Base-by-base conservation (phyloP, 257 asterid genomes). In the Solanum corneliomulleri region DNA sequence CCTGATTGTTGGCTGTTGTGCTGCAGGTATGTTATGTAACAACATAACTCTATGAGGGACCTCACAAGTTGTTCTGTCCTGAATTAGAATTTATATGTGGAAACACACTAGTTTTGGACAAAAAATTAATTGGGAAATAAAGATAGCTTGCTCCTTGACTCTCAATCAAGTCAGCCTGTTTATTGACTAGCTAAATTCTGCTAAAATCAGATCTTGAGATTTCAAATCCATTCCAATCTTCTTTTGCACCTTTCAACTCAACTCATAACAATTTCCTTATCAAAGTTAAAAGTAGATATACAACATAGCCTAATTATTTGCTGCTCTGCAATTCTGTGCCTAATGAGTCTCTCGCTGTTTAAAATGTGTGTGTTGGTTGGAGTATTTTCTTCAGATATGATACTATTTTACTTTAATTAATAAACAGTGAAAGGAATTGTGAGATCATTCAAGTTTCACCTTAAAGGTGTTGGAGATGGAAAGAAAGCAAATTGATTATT, bases 1-100 rank as follows among this genome's bases (percentile, higher is more conserved):
- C 62, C 99, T 96, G 71, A 84, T 94, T 21, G 85, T 94, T 23
- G 98, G 98, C 42, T 96, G 96, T 70, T 95, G 98, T 89, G 98
- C 99, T 85, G 98, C 97, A 86, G 98, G 98, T 96, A 88, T 47
- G 39, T 33, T 7, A 69, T 11, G 20, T 64, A 47, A 80, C 12
- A 47, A 80, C 44, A 33, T 33, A 33, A 33, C 35, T 33, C 35
- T 33, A 33, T 3, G 5, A 33, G 35, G 35, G 35, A 33, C 35
- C 35, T 33, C 83, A 76, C 83, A 76, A n/a, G 8, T 23, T 42
- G 35, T 76, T 42, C 13, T 74, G 49, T 75, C 33, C 82, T 76
- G 37, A 76, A 13, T 42, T 76, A 42, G 0, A 76, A 76, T 41
- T 76, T 42, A 42, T 39, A 76, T 42, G 60, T 42, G 4, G 37